phyloP scores from a whole-genome alignment of 192 early-diverging fungal species.

The Spizellomyces sp. region DNA sequence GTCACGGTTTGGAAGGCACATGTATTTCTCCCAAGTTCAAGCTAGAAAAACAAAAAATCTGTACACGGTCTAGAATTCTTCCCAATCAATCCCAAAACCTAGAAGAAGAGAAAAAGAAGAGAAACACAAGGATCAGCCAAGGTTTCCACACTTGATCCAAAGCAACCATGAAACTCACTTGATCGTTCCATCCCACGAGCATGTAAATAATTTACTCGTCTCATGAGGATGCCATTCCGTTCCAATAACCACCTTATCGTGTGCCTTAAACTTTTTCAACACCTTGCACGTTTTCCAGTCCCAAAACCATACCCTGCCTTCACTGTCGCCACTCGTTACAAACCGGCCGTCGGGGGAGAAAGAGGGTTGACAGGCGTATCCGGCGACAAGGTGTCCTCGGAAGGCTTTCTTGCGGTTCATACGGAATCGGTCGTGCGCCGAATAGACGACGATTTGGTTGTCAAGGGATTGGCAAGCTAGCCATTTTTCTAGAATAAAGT shows the following conservation, averaged over 20 bases:
- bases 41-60: too few relatives aligned
- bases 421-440: slow-evolving; percentile 81
- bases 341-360: slow-evolving; percentile 92
- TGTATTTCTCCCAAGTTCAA: too few relatives aligned
- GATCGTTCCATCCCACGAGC: slow-evolving; percentile 94
- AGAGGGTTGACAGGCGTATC: slow-evolving; percentile 93
- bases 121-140: too few relatives aligned
- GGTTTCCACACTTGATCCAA: too few relatives aligned
- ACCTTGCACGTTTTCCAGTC: slow-evolving; percentile 93
- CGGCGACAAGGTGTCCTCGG: slow-evolving; percentile 90
- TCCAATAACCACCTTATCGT: slow-evolving; percentile 87
- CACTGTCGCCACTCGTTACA: slow-evolving; percentile 86
- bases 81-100: too few relatives aligned
- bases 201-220: slow-evolving; percentile 86
- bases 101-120: too few relatives aligned
- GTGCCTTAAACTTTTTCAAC: slow-evolving; percentile 86
- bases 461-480: slow-evolving; percentile 93
- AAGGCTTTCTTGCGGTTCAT: slow-evolving; percentile 91
- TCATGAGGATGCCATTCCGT: slow-evolving; percentile 98
- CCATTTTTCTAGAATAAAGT: slow-evolving; percentile 78
- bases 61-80: too few relatives aligned
- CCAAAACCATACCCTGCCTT: slow-evolving; percentile 95
- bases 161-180: slow-evolving; percentile 51
- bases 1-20: too few relatives aligned
- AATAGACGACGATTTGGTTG: slow-evolving; percentile 93